A percentile compares a stretch with the other conserved stretches of the same genome.
Evolutionary conservation across 257 asterid genomes (phyloP).

Genomic region (Solanum etuberosum): DNA sequence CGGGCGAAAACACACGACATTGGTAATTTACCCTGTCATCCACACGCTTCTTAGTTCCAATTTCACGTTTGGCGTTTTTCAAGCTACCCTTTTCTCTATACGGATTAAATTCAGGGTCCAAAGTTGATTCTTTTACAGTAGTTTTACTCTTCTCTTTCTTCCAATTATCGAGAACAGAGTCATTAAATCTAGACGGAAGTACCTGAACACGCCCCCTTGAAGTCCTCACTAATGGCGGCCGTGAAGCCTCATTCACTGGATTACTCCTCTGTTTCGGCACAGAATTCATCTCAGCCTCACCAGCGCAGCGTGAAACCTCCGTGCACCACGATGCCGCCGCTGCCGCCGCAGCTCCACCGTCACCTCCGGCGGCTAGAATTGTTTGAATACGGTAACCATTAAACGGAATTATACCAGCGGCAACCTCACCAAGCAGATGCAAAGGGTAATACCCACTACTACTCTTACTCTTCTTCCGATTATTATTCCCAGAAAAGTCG

Average conservation of each 20-base stretch:
- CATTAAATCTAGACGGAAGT: constrained; percentile 88
- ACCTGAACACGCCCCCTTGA: constrained; percentile 97
- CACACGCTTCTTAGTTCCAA: constrained; percentile 18
- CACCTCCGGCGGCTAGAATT: constrained; percentile 21
- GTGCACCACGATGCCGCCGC: constrained; percentile 18
- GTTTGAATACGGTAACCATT: constrained; percentile 36
- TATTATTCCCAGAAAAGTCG: constrained; percentile 31
- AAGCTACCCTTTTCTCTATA: constrained; percentile 23
- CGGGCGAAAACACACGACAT: constrained; percentile 48
- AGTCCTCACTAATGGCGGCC: constrained; percentile 87
- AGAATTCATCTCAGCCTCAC: constrained; percentile 16
- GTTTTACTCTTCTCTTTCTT: constrained; percentile 67
- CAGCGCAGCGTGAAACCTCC: constrained; percentile 8
- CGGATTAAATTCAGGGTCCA: constrained; percentile 62
- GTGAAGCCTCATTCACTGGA: constrained; percentile 32
- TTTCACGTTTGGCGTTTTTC: constrained; percentile 30
- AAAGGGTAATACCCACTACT: constrained; percentile 43
- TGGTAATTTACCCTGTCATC: constrained; percentile 5
- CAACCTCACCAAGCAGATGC: constrained; percentile 64
- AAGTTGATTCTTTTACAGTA: constrained; percentile 32
- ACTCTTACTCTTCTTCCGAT: constrained; percentile 60
- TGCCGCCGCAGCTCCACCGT: constrained; percentile 10
- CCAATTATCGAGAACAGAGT: constrained; percentile 87
- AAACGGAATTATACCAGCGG: constrained; percentile 57
- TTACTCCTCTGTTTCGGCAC: constrained; percentile 8